Conservation (phyloP, 768 basidiomycete genomes). For the Porpolomopsis calyptriformis region DNA sequence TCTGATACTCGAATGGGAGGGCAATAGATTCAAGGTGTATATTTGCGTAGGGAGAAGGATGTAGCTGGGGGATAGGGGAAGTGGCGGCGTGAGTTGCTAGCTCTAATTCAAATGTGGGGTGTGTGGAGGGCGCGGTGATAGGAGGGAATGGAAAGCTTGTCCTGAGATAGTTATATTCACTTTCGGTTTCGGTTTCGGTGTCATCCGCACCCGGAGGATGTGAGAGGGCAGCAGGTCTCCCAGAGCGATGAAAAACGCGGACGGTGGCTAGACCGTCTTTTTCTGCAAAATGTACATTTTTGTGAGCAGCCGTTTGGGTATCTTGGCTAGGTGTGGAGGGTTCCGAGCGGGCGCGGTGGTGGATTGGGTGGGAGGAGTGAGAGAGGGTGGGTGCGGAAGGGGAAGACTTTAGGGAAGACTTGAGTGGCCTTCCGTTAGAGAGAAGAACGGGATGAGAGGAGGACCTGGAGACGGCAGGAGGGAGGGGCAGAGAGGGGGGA, state of each 20-base stretch:
- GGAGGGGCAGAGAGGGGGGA: neutral
- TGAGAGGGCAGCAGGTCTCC: conserved; percentile 51
- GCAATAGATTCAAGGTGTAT: conserved; percentile 23
- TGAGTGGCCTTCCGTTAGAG: conserved; percentile 77
- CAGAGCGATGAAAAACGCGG: conserved; percentile 53
- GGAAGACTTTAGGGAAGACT: conserved; percentile 67
- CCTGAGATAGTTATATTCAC: conserved; percentile 20
- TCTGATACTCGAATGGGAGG: conserved; percentile 11
- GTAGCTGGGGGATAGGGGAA: conserved; percentile 19
- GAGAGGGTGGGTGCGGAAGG: conserved; percentile 38
- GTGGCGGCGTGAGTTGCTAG: conserved; percentile 3
- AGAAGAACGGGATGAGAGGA: conserved; percentile 37
- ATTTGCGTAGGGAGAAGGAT: conserved; percentile 17
- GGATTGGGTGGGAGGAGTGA: conserved; percentile 12
- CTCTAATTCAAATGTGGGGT: conserved; percentile 18
- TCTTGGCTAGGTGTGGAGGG: conserved; percentile 42
- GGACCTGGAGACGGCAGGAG: conserved; percentile 29
- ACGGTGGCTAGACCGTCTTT: conserved; percentile 53
- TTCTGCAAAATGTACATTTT: conserved; percentile 84
- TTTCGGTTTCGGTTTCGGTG: conserved; percentile 38
- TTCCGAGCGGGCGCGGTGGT: conserved; percentile 37
- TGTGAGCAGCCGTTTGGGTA: conserved; percentile 27
- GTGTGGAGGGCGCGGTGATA: conserved; percentile 8
- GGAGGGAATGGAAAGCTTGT: conserved; percentile 18
- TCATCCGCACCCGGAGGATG: conserved; percentile 23